Percentiles rank a stretch among this genome's conserved stretches.
Evolutionary conservation across 345 rosid species (phyloP).

Genomic region (Camelina hispida): DNA sequence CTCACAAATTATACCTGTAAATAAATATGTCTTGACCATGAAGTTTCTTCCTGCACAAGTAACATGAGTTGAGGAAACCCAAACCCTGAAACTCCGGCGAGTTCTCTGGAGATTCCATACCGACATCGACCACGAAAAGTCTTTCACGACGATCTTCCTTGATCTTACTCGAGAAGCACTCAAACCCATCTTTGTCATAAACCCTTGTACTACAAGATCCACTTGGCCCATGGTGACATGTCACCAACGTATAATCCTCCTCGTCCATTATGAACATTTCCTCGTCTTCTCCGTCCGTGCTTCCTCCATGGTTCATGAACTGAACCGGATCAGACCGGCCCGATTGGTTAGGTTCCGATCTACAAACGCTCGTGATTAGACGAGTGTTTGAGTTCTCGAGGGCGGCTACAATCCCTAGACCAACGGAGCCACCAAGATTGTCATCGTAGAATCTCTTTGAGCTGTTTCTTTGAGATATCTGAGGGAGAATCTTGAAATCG

Average conservation of each 20-base stretch:
- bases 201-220: conserved; percentile 58
- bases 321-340: conserved; percentile 52
- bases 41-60: conserved; percentile 71
- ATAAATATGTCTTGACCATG: conserved; percentile 78
- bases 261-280: conserved; percentile 62
- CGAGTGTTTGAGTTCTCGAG: conserved; percentile 58
- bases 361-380: conserved; percentile 37
- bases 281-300: conserved; percentile 45
- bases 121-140: conserved; percentile 31
- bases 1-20: conserved; percentile 60
- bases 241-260: conserved; percentile 64
- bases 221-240: conserved; percentile 56
- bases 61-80: conserved; percentile 68
- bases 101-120: conserved; percentile 39
- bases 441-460: conserved; percentile 53
- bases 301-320: conserved; percentile 40
- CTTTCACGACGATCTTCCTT: conserved; percentile 15
- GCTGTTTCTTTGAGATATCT: conserved; percentile 63
- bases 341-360: conserved; percentile 31
- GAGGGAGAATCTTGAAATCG: conserved; percentile 55
- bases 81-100: conserved; percentile 43
- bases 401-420: conserved; percentile 80
- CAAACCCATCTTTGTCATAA: conserved; percentile 53
- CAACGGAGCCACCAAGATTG: conserved; percentile 69
- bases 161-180: conserved; percentile 32